Evolutionary conservation across 208 protist genomes (phyloP).

Genomic region (Trichomonas tenax): DNA sequence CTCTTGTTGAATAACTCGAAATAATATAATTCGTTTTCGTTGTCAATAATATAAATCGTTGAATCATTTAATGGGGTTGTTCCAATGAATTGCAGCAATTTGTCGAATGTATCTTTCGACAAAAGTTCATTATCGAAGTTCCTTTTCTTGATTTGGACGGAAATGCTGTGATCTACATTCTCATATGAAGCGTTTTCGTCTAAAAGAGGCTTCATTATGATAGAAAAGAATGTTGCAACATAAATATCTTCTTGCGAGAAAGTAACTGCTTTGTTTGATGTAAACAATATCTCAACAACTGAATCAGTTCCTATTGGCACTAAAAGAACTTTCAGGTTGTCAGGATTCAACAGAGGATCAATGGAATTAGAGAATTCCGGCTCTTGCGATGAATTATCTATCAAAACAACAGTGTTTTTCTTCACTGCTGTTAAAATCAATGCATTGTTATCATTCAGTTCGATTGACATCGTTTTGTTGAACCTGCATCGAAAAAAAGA

Average conservation of each 20-base stretch:
- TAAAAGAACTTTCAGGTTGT: neutral
- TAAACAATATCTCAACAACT: neutral
- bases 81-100: neutral
- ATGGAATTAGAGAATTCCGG: neutral
- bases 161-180: neutral
- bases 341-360: neutral
- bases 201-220: neutral
- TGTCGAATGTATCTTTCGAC: neutral
- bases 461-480: neutral
- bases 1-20: neutral
- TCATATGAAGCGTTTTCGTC: neutral
- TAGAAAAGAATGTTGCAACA: neutral
- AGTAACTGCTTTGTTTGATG: neutral
- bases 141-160: neutral
- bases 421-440: neutral
- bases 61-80: neutral
- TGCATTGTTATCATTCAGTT: neutral
- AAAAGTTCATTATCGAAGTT: neutral
- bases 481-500: neutral
- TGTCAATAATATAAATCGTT: neutral
- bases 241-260: neutral
- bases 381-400: neutral
- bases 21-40: neutral
- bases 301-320: neutral
- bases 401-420: neutral